These are phyloP conservation scores for Pulveroboletus sp. DNA, from an alignment of 768 basidiomycete species.

Conservation along the genomic window DNA sequence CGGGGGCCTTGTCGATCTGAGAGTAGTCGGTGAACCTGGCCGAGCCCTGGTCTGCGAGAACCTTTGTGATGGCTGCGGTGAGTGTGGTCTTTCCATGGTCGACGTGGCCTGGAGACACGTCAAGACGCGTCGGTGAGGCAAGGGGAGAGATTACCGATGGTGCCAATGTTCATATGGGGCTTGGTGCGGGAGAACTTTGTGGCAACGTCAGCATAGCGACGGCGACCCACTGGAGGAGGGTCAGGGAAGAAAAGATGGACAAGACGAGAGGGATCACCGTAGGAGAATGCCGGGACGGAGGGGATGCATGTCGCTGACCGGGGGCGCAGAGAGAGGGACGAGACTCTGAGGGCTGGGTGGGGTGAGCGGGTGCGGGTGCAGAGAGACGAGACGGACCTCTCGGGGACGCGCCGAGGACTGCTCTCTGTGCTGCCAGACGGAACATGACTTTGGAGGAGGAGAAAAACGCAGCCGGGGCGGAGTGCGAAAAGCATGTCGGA, in stretches of 20 bases:
- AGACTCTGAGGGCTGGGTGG: not conserved
- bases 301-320: constrained; percentile 11
- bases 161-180: constrained; percentile 94
- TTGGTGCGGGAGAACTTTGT: constrained; percentile 66
- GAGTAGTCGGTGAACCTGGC: constrained; percentile 91
- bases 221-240: constrained; percentile 18
- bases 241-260: not conserved
- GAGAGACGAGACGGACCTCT: constrained; percentile 1
- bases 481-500: constrained; percentile 36
- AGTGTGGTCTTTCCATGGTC: constrained; percentile 99
- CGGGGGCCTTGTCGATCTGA: constrained; percentile 98
- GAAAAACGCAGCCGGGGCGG: constrained; percentile 18
- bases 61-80: constrained; percentile 93
- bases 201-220: constrained; percentile 71
- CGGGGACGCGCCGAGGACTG: not conserved
- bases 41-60: constrained; percentile 71
- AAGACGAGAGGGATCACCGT: constrained; percentile 1
- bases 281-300: constrained; percentile 4
- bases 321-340: constrained; percentile 11
- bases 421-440: constrained; percentile 26
- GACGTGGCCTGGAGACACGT: constrained; percentile 63
- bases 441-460: constrained; percentile 23
- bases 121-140: constrained; percentile 13
- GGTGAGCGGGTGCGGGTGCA: too few relatives aligned
- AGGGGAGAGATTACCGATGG: constrained; percentile 55